Base-by-base conservation (phyloP, 306 rosid species). In the Elaeagnus macrophylla region DNA sequence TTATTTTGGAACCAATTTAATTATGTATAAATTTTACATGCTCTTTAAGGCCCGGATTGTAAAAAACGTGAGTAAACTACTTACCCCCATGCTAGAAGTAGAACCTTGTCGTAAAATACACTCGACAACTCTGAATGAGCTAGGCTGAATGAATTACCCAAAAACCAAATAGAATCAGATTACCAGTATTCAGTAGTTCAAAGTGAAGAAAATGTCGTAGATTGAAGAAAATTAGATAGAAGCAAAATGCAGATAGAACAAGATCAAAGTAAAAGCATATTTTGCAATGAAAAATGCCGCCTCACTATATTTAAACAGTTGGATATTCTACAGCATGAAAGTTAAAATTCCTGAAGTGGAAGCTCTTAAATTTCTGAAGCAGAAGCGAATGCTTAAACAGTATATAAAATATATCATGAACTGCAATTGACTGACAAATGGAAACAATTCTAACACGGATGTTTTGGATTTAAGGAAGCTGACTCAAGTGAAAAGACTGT, bases 41-140 rank as follows among this genome's bases (percentile, higher is more conserved):
- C 51, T 19, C 25, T 67, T 35, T 36, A 0, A 51, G 12, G 12
- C 38, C n/a, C 5, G 44, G n/a, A n/a, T n/a, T n/a, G n/a, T n/a
- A 4, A 7, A 40, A 16, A 48, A 37, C 11, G 51, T n/a, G 36
- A 12, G 37, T 42, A 10, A 39, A 53, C 8, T 20, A 51, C 75
- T 60, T 44, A 79, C 75, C 72, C 77, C 78, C 68, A 71, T 32
- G 81, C 77, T 40, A 72, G 72, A 48, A 73, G 85, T 15, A 88
- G 75, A 67, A 88, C 81, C 74, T 83, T 81, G 66, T 88, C 87
- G 37, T 77, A 84, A 68, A 84, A 84, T 53, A 88, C 90, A 39
- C 94, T 88, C 32, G 85, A 81, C 69, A 88, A 68, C 80, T 88
- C 89, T 10, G 94, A 83, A 75, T 88, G 94, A 13, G 96, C 96